Conservation (phyloP, 129 eudicot genomes). For the Gnaphalium uliginosum region DNA sequence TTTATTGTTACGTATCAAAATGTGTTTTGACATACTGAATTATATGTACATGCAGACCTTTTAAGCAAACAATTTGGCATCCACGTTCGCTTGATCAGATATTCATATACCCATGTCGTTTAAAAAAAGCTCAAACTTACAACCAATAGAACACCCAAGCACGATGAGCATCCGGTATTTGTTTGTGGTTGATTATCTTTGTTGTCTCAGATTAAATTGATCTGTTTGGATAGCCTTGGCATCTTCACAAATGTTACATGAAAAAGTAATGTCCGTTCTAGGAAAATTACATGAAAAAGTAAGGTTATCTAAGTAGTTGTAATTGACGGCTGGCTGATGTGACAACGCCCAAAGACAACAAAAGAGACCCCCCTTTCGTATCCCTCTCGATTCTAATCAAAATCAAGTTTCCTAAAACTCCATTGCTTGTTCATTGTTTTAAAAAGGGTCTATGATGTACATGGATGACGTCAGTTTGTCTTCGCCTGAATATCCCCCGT, state of each 20-base stretch:
- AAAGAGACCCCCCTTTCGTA: no score
- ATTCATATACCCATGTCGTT: no score
- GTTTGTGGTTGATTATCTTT: not conserved
- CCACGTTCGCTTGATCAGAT: not conserved
- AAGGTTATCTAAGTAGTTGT: not conserved
- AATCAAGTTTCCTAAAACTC: no score
- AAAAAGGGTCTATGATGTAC: no score
- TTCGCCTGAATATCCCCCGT: no score
- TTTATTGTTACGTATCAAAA: not conserved
- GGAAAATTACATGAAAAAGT: no score
- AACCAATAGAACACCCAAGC: not conserved
- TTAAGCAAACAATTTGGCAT: conserved; percentile 12
- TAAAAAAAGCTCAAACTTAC: no score
- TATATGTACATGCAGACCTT: conserved; percentile 25
- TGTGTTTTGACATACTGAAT: conserved; percentile 16
- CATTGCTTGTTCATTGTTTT: no score
- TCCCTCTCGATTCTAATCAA: no score
- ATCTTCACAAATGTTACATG: not conserved
- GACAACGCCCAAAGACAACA: no score
- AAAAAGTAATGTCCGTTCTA: no score
- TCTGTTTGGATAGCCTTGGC: not conserved
- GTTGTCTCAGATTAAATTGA: not conserved
- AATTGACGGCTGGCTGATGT: not conserved
- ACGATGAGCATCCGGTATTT: not conserved
- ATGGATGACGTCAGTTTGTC: no score